Base-by-base conservation (phyloP, 768 basidiomycete species). In the Suillus variegatus region DNA sequence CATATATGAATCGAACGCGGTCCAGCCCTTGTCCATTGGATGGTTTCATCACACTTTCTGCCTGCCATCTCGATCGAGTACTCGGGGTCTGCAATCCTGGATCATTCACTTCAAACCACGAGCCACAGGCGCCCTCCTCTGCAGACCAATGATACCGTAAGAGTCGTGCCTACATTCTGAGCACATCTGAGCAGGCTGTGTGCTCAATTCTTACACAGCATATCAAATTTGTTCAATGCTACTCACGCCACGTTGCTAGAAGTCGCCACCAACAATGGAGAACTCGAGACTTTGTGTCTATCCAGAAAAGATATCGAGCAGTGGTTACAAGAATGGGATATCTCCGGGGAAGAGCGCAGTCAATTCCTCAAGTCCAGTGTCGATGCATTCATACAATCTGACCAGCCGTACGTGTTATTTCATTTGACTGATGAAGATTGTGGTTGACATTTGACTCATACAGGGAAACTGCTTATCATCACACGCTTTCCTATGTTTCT, bases 201-300 rank as follows among this genome's bases (percentile, higher is more conserved):
- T 51, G n/a, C 56, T 63, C 55, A 68, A 60, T 28, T 58, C 51
- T 47, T 65, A 35, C 14, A 10, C 68, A 94, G 93, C 71, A 78
- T 94, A 12, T 88, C 93, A 28, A 94, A 93, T 73, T 76, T 94
- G 38, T 94, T 93, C 84, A 93, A 95, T 71, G 83, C 89, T 14
- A 77, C 88, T 14, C 90, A 89, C 70, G 82, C 78, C 25, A 77
- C 85, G 10, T 84, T 94, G 22, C 77, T 95, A 28, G 77, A 85
- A 32, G 73, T 88, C 57, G 88, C 92, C 7, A 79, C 79, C 35
- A 75, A 80, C 25, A 87, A 88, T 67, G 85, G 85, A 68, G 88
- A 93, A 60, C 75, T 93, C 4, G 83, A 86, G 13, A 76, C 83
- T 10, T 82, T 94, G 9, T 84, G 85, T 56, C 79, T 93, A 47